Percentiles rank a stretch among this genome's conserved stretches.
phyloP scores from a whole-genome alignment of 306 rosid genomes.

The Cicer cuneatum region DNA sequence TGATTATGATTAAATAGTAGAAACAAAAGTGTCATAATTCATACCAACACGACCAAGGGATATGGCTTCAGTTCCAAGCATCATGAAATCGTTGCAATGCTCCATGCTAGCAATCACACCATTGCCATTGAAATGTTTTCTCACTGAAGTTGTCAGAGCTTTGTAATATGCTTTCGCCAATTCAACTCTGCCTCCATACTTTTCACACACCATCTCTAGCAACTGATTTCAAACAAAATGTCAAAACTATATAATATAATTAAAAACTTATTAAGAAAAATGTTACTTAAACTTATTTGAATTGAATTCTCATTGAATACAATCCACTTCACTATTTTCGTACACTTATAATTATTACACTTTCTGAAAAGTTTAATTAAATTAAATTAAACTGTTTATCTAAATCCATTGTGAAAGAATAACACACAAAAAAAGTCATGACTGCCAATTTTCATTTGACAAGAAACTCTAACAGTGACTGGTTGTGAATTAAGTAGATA shows the following conservation, averaged over 20 bases:
- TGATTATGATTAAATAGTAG: too few relatives aligned
- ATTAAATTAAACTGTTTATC: neutral
- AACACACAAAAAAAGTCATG: neutral
- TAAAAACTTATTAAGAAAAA: neutral
- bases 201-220: conserved; percentile 87
- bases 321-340: neutral
- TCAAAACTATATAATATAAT: neutral
- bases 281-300: neutral
- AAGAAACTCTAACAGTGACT: neutral
- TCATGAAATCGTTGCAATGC: conserved; percentile 96
- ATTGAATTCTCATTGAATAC: neutral
- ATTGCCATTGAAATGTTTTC: conserved; percentile 83
- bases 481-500: neutral
- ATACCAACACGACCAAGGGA: conserved; percentile 95
- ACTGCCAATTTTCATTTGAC: neutral
- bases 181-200: conserved; percentile 89
- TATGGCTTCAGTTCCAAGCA: conserved; percentile 91
- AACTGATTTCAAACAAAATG: conserved; percentile 48
- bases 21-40: neutral
- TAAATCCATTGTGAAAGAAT: neutral
- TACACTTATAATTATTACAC: neutral
- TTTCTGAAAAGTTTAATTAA: neutral
- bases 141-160: conserved; percentile 80
- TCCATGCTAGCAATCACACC: conserved; percentile 99
- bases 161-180: conserved; percentile 87